phyloP scores from a whole-genome alignment of 345 rosid genomes.

The Melastoma malabathricum region DNA sequence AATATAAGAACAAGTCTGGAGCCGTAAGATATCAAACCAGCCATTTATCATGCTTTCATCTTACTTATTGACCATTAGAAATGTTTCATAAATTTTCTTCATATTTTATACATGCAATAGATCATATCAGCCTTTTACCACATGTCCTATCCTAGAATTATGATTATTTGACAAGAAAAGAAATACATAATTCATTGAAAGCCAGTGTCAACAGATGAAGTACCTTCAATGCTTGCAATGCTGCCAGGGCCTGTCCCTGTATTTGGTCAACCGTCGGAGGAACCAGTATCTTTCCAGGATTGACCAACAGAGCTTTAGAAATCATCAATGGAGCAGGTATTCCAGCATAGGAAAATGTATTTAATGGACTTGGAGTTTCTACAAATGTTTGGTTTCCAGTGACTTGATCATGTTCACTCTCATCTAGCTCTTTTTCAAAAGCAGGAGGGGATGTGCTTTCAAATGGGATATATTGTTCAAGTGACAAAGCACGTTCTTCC shows the following conservation, averaged over 20 bases:
- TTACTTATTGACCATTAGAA: too few relatives aligned
- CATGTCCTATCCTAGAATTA: too few relatives aligned
- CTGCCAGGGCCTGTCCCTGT: conserved; percentile 79
- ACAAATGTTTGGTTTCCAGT: conserved; percentile 14
- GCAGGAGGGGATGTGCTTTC: conserved; percentile 22
- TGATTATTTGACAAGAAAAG: too few relatives aligned
- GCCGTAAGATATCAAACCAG: too few relatives aligned
- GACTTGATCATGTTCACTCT: conserved; percentile 18
- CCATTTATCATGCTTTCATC: too few relatives aligned
- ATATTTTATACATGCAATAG: too few relatives aligned
- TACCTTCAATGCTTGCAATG: conserved; percentile 87
- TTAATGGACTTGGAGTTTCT: conserved; percentile 22
- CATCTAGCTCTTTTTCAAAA: conserved; percentile 18
- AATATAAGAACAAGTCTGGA: too few relatives aligned
- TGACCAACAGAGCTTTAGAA: conserved; percentile 48
- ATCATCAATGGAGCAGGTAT: conserved; percentile 81
- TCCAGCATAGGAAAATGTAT: conserved; percentile 39
- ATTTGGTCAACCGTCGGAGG: conserved; percentile 74
- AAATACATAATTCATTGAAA: background rate
- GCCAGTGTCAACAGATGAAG: background rate
- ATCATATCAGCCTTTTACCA: too few relatives aligned
- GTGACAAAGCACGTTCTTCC: conserved; percentile 20
- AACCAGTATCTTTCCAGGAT: conserved; percentile 71
- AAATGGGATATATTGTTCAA: conserved; percentile 21
- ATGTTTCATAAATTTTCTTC: too few relatives aligned